Base-by-base conservation (phyloP, 192 early-diverging fungal genomes). In the Chytriomyces sp. region DNA sequence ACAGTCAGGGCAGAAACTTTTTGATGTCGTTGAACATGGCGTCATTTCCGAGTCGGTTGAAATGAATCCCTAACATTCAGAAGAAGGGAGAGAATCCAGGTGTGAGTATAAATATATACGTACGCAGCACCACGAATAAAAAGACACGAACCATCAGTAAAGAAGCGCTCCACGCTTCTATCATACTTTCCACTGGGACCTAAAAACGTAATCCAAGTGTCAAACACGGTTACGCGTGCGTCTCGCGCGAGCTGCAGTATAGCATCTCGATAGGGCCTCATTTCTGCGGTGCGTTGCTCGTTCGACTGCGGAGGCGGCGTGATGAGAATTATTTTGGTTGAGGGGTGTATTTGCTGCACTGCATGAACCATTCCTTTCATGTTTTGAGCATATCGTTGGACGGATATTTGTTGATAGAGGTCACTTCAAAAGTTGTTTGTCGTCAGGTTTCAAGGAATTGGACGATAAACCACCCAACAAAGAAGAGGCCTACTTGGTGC, bases 151-250 rank as follows among this genome's bases (percentile, higher is more conserved):
- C 71, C 44, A 20, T 73, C 61, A 7, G 8, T 9, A 28, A 44
- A 73, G 46, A 44, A 73, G 24, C 46, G n/a, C 7, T n/a, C 24
- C 35, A 73, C 20, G 6, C 60, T 73, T 10, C 5, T 16, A 23
- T 73, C 45, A 20, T 62, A 73, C 60, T 24, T 46, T 44, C 10
- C 71, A 46, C 44, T 28, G 1, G 71, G 71, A 7, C 73, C 73
- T 47, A 75, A 75, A n/a, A 75, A 75, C 9, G 48, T 28, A 2
- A 20, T 24, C 73, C 73, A 75, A 8, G 73, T 65, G 35, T 75
- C 73, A 11, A 75, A 50, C 13, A 66, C 73, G 49, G 20, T 28
- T 9, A 75, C 10, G 24, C 43, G 7, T 18, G 49, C 7, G 1
- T 73, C 59, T 45, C 2, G 16, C 16, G 18, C 68, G 13, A 63